phyloP scores from a whole-genome alignment of 2,329 filamentous ascomycete genomes.

The Aureobasidium sp. region DNA sequence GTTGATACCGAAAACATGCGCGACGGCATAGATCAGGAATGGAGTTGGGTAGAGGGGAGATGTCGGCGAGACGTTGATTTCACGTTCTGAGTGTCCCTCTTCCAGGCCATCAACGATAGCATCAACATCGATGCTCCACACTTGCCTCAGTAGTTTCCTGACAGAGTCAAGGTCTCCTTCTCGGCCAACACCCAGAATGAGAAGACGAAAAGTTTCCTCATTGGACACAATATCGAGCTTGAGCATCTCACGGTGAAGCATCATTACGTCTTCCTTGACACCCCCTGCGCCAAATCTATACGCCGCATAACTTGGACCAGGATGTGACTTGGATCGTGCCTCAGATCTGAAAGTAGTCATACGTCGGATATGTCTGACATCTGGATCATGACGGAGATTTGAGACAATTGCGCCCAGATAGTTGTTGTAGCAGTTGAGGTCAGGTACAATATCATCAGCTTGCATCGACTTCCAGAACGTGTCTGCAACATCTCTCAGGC shows the following conservation, averaged over 20 bases:
- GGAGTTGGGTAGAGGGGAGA: conserved; percentile 66
- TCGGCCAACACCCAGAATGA: conserved; percentile 59
- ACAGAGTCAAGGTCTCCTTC: conserved; percentile 57
- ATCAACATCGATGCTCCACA: conserved; percentile 62
- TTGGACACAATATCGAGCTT: conserved; percentile 48
- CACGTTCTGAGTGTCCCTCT: background rate
- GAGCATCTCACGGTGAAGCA: conserved; percentile 56
- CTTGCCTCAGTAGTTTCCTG: conserved; percentile 52
- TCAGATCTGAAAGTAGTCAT: conserved; percentile 37
- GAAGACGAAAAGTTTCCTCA: conserved; percentile 57
- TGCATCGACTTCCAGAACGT: conserved; percentile 53
- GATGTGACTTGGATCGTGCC: conserved; percentile 21
- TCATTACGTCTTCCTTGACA: conserved; percentile 33
- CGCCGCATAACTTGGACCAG: conserved; percentile 20
- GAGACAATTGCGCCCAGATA: conserved; percentile 58
- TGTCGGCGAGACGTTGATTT: conserved; percentile 37
- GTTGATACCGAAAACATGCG: conserved; percentile 74
- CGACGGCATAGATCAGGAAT: conserved; percentile 70
- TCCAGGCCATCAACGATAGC: conserved; percentile 37
- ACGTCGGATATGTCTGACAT: conserved; percentile 43
- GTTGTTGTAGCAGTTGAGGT: conserved; percentile 60
- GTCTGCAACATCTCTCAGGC: conserved; percentile 47
- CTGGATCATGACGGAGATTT: conserved; percentile 38
- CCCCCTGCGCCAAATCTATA: conserved; percentile 34
- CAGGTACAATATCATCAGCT: conserved; percentile 43